Evolutionary conservation across 2,329 filamentous ascomycete genomes (phyloP), one percentile per base, ranked within the genome.

Genomic region (Pseudogymnoascus sp.): DNA sequence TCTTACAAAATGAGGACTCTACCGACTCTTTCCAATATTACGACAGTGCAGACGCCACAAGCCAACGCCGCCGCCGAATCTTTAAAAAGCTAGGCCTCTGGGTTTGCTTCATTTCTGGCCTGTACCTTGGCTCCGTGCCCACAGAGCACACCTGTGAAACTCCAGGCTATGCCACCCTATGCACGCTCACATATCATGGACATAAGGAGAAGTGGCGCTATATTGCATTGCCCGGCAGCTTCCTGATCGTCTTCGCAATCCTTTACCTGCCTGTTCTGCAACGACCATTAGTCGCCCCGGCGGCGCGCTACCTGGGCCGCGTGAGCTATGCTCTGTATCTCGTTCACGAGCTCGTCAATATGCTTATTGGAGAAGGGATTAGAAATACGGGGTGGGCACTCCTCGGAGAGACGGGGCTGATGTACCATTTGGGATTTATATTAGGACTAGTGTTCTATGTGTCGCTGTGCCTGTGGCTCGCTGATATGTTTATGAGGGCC

Each of bases 291-390:
- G 47, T 54, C 29, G n/a, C 29, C 47, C 47, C 47, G 47, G 26
- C 29, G 47, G 47, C 47, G 29, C 84, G 85, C 68, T 85, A 85
- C 64, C 76, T 88, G 2, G 85, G 84, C 0, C 79, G 80, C 54
- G 77, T 87, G 61, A 86, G 83, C 0, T 88, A 81, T 68, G 77
- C 81, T 1, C 73, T 88, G 8, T 88, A 88, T 71, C 75, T 88
- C 7, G 77, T 87, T 9, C 85, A 88, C 65, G 85, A 85, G 0
- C 84, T 84, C 0, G 71, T 88, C 1, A 73, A 88, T 0, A 81
- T 77, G 76, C 77, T 77, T 0, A 60, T 87, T 1, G 85, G 84
- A 3, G 84, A 89, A 68, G 76, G 86, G 3, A 59, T 59, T 26
- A 39, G 33, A 39, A 59, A 26, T 7, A 33, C 35, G n/a, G 37